A percentile compares a stretch with the other conserved stretches of the same genome.
phyloP scores from a whole-genome alignment of 2,329 filamentous ascomycete species.

The Metarhizium album region DNA sequence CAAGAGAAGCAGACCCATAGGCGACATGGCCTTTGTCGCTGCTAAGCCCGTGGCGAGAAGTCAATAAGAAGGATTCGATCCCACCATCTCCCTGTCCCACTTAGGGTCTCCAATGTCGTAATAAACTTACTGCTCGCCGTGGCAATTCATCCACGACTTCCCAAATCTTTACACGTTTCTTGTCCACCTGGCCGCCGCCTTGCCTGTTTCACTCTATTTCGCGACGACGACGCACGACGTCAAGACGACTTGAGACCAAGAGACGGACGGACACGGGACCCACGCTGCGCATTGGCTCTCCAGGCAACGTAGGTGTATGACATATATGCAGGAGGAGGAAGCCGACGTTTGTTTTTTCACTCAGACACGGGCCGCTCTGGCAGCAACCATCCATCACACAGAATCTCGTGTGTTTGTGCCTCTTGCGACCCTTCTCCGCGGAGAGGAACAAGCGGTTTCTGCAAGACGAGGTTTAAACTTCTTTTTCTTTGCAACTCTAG shows the following conservation, averaged over 20 bases:
- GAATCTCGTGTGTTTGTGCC: background rate
- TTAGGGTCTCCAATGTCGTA: background rate
- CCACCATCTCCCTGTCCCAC: conserved; percentile 2
- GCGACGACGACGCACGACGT: background rate
- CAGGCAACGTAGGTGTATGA: background rate
- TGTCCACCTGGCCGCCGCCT: background rate
- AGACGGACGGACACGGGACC: background rate
- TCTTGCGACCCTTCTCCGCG: background rate
- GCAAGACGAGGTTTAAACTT: background rate
- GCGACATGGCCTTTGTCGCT: background rate
- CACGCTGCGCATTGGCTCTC: background rate
- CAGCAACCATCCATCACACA: background rate
- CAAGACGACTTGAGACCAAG: background rate
- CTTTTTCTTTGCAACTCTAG: background rate
- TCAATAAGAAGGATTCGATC: conserved; percentile 5
- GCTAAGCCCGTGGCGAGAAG: background rate
- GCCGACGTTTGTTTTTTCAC: background rate
- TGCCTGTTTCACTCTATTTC: background rate
- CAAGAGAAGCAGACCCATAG: background rate
- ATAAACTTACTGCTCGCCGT: background rate
- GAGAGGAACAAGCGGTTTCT: background rate
- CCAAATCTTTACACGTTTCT: background rate
- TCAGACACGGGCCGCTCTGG: background rate
- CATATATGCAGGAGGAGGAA: background rate
- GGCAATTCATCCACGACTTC: background rate